These are phyloP conservation scores for Vachellia collinsii DNA, from an alignment of 306 rosid genomes.

Conservation along the genomic window DNA sequence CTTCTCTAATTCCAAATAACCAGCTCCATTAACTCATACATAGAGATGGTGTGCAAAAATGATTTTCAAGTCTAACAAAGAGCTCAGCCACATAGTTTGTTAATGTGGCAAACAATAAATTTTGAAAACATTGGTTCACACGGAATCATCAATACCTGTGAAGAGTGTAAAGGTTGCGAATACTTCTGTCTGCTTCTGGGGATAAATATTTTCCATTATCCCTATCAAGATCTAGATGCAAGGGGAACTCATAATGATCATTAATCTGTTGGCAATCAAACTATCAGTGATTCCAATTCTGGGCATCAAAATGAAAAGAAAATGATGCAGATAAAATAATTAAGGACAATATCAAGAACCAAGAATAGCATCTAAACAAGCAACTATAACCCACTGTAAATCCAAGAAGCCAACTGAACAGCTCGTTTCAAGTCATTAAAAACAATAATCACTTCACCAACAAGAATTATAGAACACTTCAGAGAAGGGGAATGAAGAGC, in stretches of 20 bases:
- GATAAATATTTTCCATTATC: slow-evolving; percentile 86
- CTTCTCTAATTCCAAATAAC: background rate
- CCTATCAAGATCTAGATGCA: slow-evolving; percentile 93
- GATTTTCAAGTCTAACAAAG: background rate
- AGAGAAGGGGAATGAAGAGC: background rate
- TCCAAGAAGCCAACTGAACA: background rate
- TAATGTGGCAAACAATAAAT: background rate
- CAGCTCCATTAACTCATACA: background rate
- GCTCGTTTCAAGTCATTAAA: background rate
- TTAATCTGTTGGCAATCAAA: slow-evolving; percentile 62
- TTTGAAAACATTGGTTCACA: background rate
- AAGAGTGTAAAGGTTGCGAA: slow-evolving; percentile 91
- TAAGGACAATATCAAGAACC: background rate
- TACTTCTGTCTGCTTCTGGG: slow-evolving; percentile 87
- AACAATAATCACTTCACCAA: background rate
- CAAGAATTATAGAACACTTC: background rate
- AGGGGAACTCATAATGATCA: slow-evolving; percentile 95
- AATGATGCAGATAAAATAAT: background rate
- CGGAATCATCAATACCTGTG: slow-evolving; percentile 60
- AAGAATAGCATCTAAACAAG: background rate
- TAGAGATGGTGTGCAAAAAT: background rate
- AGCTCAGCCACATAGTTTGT: background rate
- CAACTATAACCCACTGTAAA: background rate
- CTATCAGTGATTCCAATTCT: slow-evolving; percentile 6
- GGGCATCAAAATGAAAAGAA: slow-evolving; percentile 5